These are phyloP conservation scores for Xylaria venustula DNA, from an alignment of 495 filamentous ascomycete genomes.

Conservation along the genomic window DNA sequence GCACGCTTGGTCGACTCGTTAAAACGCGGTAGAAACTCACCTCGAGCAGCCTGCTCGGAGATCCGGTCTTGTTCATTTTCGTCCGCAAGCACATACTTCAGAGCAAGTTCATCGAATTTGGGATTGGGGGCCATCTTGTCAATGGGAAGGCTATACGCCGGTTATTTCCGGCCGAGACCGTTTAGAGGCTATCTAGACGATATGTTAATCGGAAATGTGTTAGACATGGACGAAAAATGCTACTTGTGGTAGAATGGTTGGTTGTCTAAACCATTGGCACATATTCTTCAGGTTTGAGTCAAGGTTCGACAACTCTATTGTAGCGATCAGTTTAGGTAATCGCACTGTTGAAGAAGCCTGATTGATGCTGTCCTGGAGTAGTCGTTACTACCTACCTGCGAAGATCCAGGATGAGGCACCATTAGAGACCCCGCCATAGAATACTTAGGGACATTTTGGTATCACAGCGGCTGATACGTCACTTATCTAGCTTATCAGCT, in stretches of 20 bases:
- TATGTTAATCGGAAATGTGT: neutral
- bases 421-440: neutral
- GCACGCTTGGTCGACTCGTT: constrained; percentile 2
- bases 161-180: neutral
- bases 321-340: no score
- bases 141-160: neutral
- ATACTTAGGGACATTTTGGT: no score
- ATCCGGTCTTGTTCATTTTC: constrained; percentile 33
- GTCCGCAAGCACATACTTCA: constrained; percentile 49
- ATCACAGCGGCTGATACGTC: neutral
- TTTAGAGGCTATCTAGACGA: neutral
- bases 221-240: neutral
- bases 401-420: neutral
- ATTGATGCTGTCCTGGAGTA: no score
- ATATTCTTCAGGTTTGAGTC: no score
- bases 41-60: constrained; percentile 39
- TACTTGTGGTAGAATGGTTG: no score
- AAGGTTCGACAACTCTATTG: no score
- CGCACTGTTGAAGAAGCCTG: no score
- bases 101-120: constrained; percentile 45
- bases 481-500: neutral
- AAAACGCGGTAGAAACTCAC: constrained; percentile 20
- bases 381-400: no score
- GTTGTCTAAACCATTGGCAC: no score
- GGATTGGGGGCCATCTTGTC: constrained; percentile 30